Conservation (phyloP, 2,329 filamentous ascomycete species). For the Tetracladium maxilliforme region DNA sequence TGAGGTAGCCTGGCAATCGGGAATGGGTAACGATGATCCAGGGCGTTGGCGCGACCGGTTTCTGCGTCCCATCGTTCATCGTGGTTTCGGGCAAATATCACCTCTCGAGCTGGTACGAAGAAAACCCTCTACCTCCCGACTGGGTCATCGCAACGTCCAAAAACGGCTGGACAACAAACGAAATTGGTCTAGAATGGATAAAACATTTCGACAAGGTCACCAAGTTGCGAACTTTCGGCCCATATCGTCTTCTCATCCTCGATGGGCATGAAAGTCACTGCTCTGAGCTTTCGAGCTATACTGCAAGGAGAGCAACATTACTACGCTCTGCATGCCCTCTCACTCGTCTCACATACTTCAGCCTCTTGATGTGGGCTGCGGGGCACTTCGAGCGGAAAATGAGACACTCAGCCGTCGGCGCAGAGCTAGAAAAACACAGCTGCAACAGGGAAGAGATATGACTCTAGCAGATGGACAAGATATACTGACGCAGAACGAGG, state of each 20-base stretch:
- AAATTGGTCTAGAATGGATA: constrained; percentile 2
- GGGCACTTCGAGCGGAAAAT: constrained; percentile 1
- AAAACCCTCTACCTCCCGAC: too few relatives aligned
- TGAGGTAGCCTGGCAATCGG: too few relatives aligned
- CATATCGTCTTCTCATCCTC: constrained; percentile 5
- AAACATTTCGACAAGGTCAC: constrained; percentile 4
- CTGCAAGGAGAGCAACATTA: constrained; percentile 1
- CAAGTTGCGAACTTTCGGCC: constrained; percentile 1
- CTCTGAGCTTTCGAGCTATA: constrained; percentile 1
- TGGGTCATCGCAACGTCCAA: too few relatives aligned
- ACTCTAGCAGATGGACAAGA: constrained; percentile 1
- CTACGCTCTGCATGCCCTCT: too few relatives aligned
- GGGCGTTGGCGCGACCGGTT: too few relatives aligned
- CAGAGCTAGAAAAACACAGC: constrained; percentile 1
- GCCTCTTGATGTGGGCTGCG: neutral
- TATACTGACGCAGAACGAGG: constrained; percentile 1
- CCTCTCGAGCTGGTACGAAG: too few relatives aligned
- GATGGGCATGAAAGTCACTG: constrained; percentile 3
- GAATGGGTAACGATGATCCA: too few relatives aligned
- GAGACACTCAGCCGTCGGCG: neutral
- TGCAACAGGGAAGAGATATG: constrained; percentile 1
- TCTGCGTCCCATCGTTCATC: too few relatives aligned
- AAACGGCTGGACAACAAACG: constrained; percentile 3
- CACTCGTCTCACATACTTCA: constrained; percentile 1
- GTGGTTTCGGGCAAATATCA: too few relatives aligned